These are phyloP conservation scores for Candida anglica DNA, from an alignment of 805 yeast species.

Conservation along the genomic window DNA sequence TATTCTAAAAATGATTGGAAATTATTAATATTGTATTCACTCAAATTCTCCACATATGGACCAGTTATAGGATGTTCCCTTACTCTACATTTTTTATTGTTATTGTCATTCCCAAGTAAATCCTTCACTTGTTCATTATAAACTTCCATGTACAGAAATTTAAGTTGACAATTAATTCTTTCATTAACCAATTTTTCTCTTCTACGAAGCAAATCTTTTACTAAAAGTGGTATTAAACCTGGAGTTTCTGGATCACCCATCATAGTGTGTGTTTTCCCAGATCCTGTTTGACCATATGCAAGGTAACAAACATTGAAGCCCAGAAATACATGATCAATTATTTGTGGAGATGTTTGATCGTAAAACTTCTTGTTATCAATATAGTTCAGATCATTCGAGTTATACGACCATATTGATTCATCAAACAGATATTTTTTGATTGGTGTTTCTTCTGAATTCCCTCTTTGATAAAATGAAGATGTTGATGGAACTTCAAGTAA, in stretches of 20 bases:
- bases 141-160: conserved; percentile 66
- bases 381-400: conserved; percentile 24
- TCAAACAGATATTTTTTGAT: conserved; percentile 46
- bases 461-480: conserved; percentile 13
- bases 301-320: conserved; percentile 40
- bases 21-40: conserved; percentile 47
- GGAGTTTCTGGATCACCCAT: conserved; percentile 33
- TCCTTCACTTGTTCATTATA: conserved; percentile 77
- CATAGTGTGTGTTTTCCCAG: conserved; percentile 42
- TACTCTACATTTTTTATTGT: conserved; percentile 38
- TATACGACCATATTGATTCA: conserved; percentile 47
- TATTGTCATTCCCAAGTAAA: conserved; percentile 31
- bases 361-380: conserved; percentile 52
- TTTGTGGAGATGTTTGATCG: conserved; percentile 50
- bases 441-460: conserved; percentile 6
- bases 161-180: conserved; percentile 33
- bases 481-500: conserved; percentile 17
- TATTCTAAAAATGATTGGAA: conserved; percentile 45
- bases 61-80: conserved; percentile 66
- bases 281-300: conserved; percentile 42
- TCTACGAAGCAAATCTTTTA: conserved; percentile 48
- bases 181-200: conserved; percentile 33
- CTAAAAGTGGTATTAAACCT: conserved; percentile 40
- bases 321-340: conserved; percentile 46
- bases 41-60: conserved; percentile 68